Percentiles rank a stretch among this genome's conserved stretches.
Evolutionary conservation across 164 flowering plant species (phyloP).

Genomic region (Stephania japonica): DNA sequence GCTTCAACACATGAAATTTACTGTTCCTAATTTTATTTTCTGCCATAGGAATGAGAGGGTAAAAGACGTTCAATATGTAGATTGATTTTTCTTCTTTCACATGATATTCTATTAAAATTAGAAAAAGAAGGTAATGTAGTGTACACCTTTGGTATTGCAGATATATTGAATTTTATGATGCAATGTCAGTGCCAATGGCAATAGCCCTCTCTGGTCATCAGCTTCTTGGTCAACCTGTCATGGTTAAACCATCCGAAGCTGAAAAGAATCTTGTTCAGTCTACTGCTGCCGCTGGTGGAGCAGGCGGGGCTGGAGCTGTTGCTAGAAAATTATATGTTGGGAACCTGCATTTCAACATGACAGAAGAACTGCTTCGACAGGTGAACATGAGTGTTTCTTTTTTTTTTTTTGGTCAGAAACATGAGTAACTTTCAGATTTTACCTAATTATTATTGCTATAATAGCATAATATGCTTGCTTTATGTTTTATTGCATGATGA

Average conservation of each 20-base stretch:
- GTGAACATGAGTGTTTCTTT: slow-evolving; percentile 22
- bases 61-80: background rate
- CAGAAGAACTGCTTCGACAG: slow-evolving; percentile 80
- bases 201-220: slow-evolving; percentile 92
- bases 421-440: background rate
- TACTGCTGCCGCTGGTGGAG: slow-evolving; percentile 46
- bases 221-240: slow-evolving; percentile 82
- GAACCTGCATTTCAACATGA: slow-evolving; percentile 89
- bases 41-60: no score
- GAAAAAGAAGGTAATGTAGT: background rate
- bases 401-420: background rate
- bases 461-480: slow-evolving; percentile 1
- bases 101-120: background rate
- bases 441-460: background rate
- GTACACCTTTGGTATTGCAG: slow-evolving; percentile 27
- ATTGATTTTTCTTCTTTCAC: background rate
- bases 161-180: slow-evolving; percentile 81
- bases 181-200: slow-evolving; percentile 94
- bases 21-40: background rate
- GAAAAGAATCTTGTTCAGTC: slow-evolving; percentile 95
- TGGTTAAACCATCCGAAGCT: slow-evolving; percentile 92
- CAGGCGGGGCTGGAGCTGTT: slow-evolving; percentile 51
- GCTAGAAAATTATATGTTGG: slow-evolving; percentile 91
- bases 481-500: background rate
- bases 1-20: background rate